Base-by-base conservation (phyloP, 202 grass and related monocot genomes). In the Bolboschoenoplectus hybrid region DNA sequence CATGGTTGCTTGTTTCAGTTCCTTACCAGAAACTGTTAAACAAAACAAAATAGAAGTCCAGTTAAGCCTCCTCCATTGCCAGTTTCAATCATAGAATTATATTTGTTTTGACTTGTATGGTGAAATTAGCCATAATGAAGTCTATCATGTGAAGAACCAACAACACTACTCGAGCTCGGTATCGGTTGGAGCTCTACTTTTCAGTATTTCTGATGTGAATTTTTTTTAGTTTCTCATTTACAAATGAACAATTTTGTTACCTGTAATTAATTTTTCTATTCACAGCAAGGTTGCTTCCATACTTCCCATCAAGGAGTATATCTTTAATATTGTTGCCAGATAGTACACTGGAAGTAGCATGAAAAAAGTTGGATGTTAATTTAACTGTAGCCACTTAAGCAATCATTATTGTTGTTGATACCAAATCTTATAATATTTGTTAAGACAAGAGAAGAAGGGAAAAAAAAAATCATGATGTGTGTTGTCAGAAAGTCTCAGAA, bases 221-320 rank as follows among this genome's bases (percentile, higher is more conserved):
- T 49, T 12, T 35, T 74, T 51, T 34, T 12, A 10, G 13, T 14
- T 52, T 74, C 46, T 53, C 14, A 39, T 40, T 79, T 79, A 58
- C 17, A 53, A 43, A 17, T 62, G 67, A 78, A 9, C 64, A 86
- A 53, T 43, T 26, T 61, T 36, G 85, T 91, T 86, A 97, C 92
- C 91, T 91, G 81, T 89, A 89, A 76, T 85, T 87, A 51, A 93
- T 57, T 87, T 97, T 97, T 82, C 88, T 93, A 67, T 92, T 94
- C 56, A 88, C 77, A 56, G 65, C 85, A 67, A 85, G 41, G 61
- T 80, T 32, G 45, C 50, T 32, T 80, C 63, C 58, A 85, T 81
- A 80, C 61, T 16, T 43, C 35, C 55, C 75, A 60, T 80, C 75
- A 53, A 80, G 36, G 34, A 43, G 10, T 19, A 43, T 10, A 53